A percentile compares a stretch with the other conserved stretches of the same genome.
These are phyloP conservation scores for Pseudocercospora fijiensis DNA, from an alignment of 2,329 filamentous ascomycete genomes.

Conservation along the genomic window DNA sequence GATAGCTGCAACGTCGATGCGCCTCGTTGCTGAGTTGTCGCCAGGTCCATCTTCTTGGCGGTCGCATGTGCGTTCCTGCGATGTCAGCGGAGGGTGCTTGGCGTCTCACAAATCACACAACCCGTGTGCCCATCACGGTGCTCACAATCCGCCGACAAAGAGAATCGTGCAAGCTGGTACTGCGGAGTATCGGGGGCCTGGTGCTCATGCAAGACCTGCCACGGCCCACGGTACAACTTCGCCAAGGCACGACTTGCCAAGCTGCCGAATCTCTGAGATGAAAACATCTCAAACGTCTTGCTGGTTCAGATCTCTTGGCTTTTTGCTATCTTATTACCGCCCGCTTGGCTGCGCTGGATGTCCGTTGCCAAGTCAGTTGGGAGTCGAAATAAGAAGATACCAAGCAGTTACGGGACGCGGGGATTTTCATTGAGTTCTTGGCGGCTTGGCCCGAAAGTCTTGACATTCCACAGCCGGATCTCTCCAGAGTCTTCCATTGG, in stretches of 20 bases:
- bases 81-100: neutral
- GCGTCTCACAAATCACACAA: neutral
- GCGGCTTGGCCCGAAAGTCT: slow-evolving; percentile 7
- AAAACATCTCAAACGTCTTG: slow-evolving; percentile 1
- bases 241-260: neutral
- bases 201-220: neutral
- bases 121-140: neutral
- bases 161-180: neutral
- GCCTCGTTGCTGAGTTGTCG: neutral
- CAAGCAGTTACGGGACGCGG: slow-evolving; percentile 2
- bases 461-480: neutral
- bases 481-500: neutral
- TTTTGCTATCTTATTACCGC: slow-evolving; percentile 1
- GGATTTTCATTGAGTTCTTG: slow-evolving; percentile 2
- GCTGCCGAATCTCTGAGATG: slow-evolving; percentile 5
- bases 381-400: neutral
- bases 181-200: neutral
- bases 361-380: neutral
- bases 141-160: neutral
- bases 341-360: neutral
- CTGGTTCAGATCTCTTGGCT: slow-evolving; percentile 6
- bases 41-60: neutral
- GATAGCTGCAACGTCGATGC: neutral
- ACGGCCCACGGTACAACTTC: neutral
- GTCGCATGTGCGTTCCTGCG: neutral